Base-by-base conservation (phyloP, 1,139 yeast species). In the Yamadazyma dendronema region DNA sequence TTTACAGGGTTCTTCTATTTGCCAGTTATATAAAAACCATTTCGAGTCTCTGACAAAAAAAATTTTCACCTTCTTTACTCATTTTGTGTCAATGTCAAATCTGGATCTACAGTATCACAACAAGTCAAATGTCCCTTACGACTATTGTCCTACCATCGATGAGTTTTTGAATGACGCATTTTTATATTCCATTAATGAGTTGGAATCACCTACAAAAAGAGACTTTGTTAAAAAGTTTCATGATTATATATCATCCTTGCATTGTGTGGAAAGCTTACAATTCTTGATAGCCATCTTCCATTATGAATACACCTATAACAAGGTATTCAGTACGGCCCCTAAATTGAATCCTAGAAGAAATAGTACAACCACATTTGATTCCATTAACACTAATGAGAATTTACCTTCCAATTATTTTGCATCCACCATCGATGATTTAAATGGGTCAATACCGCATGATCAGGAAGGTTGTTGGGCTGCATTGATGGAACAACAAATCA, bases 281-380 rank as follows among this genome's bases (percentile, higher is more conserved):
- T 74, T 74, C 44, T 52, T 74, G 29, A 59, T 74, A 5, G 73
- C 70, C 38, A 67, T 73, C 13, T 72, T 59, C 53, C 67, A 65
- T 36, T 74, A 74, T 49, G 75, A 70, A 44, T 56, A 57, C 48
- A 43, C 35, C 38, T 50, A 34, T 36, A 48, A 40, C 32, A 38
- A 31, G 23, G 25, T 42, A 8, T 43, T 38, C 30, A 30, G 36
- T 8, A 17, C 30, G 2, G 32, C 28, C 5, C 24, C 37, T 7
- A 31, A 36, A 14, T 27, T 38, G 4, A 40, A 36, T 31, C 24
- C 38, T 1, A 34, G 36, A 30, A 33, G 28, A 22, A 34, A 40
- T 22, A 38, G 41, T 30, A 19, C 36, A 9, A 14, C 28, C 13
- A 41, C 37, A 10, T 19, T 44, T 11, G 43, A 37, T 34, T 41